phyloP scores from a whole-genome alignment of 176 grass and related monocot species.

The Alloteropsis semialata region DNA sequence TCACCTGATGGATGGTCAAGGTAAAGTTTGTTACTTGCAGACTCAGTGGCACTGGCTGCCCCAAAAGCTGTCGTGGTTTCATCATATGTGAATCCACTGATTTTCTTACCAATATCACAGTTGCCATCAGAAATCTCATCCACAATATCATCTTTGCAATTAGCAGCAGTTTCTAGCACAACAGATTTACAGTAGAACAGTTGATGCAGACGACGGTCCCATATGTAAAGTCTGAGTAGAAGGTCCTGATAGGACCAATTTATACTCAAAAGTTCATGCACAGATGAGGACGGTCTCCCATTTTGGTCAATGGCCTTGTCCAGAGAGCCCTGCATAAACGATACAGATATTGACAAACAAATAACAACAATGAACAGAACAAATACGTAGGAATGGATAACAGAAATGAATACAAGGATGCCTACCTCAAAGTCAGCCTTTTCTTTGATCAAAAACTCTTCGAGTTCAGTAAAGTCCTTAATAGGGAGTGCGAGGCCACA shows the following conservation, averaged over 20 bases:
- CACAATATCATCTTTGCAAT: constrained; percentile 28
- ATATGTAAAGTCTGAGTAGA: constrained; percentile 75
- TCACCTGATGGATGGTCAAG: constrained; percentile 21
- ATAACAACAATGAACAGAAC: constrained; percentile 32
- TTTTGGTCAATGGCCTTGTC: constrained; percentile 38
- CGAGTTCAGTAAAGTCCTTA: constrained; percentile 61
- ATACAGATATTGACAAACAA: constrained; percentile 11
- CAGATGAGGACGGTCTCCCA: constrained; percentile 32
- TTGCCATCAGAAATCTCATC: constrained; percentile 13
- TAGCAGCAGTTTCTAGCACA: constrained; percentile 28
- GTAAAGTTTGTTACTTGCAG: constrained; percentile 5
- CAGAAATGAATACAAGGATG: constrained; percentile 9
- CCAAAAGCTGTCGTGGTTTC: not conserved
- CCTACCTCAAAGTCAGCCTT: constrained; percentile 75
- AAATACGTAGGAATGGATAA: constrained; percentile 9
- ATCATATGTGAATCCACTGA: constrained; percentile 1
- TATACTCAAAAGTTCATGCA: constrained; percentile 63
- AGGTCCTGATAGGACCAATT: constrained; percentile 89
- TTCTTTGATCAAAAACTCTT: constrained; percentile 70
- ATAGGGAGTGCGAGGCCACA: constrained; percentile 35
- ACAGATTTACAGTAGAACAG: constrained; percentile 53
- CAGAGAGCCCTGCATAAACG: constrained; percentile 54
- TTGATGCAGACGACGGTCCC: constrained; percentile 79
- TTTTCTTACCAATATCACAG: constrained; percentile 24
- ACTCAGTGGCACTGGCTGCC: not conserved